Evolutionary conservation across 768 basidiomycete species (phyloP).

Genomic region (Nevesoporus exiguus): DNA sequence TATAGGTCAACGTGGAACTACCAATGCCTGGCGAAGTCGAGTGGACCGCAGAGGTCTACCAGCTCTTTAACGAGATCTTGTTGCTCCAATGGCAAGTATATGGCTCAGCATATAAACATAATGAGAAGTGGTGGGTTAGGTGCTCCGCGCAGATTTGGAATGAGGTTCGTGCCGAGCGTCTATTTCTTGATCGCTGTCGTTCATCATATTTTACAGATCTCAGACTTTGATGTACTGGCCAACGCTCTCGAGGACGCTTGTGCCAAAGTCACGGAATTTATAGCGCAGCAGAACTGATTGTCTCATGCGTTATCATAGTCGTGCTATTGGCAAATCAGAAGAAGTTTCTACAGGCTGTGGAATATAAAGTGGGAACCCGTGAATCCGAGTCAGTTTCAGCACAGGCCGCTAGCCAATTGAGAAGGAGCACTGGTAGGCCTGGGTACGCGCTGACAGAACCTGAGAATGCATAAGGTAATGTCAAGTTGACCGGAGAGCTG

Average conservation of each 20-base stretch:
- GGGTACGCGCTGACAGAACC: no score
- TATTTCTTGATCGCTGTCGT: background rate
- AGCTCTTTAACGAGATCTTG: conserved; percentile 17
- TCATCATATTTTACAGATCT: conserved; percentile 20
- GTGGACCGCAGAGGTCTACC: conserved; percentile 11
- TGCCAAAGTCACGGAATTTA: conserved; percentile 12
- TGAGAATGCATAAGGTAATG: no score
- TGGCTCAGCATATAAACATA: conserved; percentile 20
- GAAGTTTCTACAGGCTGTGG: background rate
- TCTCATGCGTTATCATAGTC: background rate
- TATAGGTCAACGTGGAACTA: conserved; percentile 41
- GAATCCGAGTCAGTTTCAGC: background rate
- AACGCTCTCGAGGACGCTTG: conserved; percentile 26
- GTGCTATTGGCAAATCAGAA: background rate
- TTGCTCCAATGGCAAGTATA: conserved; percentile 21
- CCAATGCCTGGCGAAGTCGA: conserved; percentile 32
- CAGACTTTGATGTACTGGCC: conserved; percentile 31
- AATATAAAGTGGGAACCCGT: background rate
- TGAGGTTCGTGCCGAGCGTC: conserved; percentile 21
- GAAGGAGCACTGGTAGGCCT: no score
- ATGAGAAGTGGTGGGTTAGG: conserved; percentile 32
- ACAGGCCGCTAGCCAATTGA: background rate
- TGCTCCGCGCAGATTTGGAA: conserved; percentile 33
- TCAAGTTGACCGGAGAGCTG: no score
- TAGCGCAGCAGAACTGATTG: conserved; percentile 1